Evolutionary conservation across 2,329 filamentous ascomycete species (phyloP).

Genomic region (Fusarium mexicanum): DNA sequence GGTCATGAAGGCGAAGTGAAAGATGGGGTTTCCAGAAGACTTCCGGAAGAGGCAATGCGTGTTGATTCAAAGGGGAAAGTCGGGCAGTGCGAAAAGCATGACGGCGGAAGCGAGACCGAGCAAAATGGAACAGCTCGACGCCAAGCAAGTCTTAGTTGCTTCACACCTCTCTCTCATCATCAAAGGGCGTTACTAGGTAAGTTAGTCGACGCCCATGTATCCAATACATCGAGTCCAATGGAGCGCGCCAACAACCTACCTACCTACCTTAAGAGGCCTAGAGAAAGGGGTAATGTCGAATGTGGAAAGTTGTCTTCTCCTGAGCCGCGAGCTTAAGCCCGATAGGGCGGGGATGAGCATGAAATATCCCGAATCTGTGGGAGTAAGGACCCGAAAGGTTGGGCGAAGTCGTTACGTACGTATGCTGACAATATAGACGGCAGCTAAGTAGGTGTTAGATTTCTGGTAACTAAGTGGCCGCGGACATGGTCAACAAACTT

Average conservation of each 20-base stretch:
- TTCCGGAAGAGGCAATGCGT: conserved; percentile 34
- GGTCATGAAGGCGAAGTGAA: neutral
- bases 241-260: neutral
- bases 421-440: conserved; percentile 7
- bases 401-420: conserved; percentile 10
- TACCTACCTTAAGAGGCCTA: conserved; percentile 6
- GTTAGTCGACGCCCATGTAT: conserved; percentile 29
- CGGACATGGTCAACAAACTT: conserved; percentile 29
- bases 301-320: neutral
- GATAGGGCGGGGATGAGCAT: conserved; percentile 15
- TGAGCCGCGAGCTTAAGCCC: conserved; percentile 24
- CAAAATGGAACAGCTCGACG: conserved; percentile 21
- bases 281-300: conserved; percentile 25
- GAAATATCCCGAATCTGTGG: conserved; percentile 18
- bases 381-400: conserved; percentile 18
- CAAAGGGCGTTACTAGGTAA: conserved; percentile 17
- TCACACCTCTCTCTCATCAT: neutral
- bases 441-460: conserved; percentile 10
- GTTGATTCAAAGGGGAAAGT: conserved; percentile 13
- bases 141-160: conserved; percentile 24
- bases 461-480: conserved; percentile 27
- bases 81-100: conserved; percentile 2
- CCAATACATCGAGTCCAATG: conserved; percentile 21
- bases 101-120: conserved; percentile 9
- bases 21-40: conserved; percentile 34